These are phyloP conservation scores for Recurvomyces mirabilis DNA, from an alignment of 495 filamentous ascomycete genomes.

Conservation along the genomic window DNA sequence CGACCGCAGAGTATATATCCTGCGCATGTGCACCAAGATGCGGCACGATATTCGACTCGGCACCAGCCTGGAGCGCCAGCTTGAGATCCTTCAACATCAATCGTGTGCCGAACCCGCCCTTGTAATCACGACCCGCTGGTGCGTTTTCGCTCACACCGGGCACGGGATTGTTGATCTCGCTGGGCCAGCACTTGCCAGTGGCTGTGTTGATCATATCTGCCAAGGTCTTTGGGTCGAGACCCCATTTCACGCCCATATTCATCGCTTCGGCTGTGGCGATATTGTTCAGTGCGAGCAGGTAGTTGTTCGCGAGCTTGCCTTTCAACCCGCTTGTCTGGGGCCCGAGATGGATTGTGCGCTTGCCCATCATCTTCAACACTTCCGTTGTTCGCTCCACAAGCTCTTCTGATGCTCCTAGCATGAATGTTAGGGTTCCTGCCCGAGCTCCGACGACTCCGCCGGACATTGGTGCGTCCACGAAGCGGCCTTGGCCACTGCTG, in stretches of 20 bases:
- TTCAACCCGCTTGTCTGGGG: constrained; percentile 68
- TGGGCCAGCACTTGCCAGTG: constrained; percentile 84
- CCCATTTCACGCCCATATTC: constrained; percentile 78
- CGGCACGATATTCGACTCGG: constrained; percentile 25
- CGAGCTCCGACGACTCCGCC: constrained; percentile 39
- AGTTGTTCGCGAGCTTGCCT: constrained; percentile 88
- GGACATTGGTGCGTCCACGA: constrained; percentile 34
- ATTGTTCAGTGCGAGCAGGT: constrained; percentile 82
- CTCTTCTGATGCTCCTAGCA: constrained; percentile 60
- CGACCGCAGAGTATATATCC: constrained; percentile 29
- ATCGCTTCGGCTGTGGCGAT: constrained; percentile 88
- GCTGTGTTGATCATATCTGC: constrained; percentile 74
- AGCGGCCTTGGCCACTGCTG: constrained; percentile 18
- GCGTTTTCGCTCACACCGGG: constrained; percentile 67
- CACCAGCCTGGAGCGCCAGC: constrained; percentile 27
- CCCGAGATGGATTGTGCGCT: constrained; percentile 69
- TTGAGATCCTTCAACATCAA: constrained; percentile 64
- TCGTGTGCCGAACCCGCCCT: constrained; percentile 70
- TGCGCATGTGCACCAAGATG: constrained; percentile 26
- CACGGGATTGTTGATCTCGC: constrained; percentile 85
- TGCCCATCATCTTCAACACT: constrained; percentile 68
- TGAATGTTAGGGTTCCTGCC: constrained; percentile 44
- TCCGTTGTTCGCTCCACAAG: constrained; percentile 50
- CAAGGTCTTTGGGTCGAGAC: constrained; percentile 67
- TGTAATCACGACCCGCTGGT: constrained; percentile 62